Evolutionary conservation across 2,329 filamentous ascomycete species (phyloP).

Genomic region (Lecanosticta acicola): DNA sequence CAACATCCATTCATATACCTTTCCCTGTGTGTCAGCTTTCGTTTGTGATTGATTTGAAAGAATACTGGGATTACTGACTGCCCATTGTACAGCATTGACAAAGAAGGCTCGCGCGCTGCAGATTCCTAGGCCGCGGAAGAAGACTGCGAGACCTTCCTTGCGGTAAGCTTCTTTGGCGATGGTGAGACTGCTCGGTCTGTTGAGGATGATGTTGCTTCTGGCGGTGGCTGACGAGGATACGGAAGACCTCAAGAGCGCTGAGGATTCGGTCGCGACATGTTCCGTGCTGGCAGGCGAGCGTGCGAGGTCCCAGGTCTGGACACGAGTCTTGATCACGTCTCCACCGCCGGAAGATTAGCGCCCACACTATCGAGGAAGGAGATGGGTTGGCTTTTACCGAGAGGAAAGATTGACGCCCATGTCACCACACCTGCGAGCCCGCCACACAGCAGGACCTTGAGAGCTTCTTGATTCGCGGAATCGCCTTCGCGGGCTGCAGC

Average conservation of each 20-base stretch:
- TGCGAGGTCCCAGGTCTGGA: conserved; percentile 65
- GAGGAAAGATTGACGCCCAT: conserved; percentile 84
- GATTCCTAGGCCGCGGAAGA: conserved; percentile 74
- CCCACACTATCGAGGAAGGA: not conserved
- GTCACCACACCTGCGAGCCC: conserved; percentile 81
- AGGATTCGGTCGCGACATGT: conserved; percentile 8
- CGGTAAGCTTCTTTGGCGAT: conserved; percentile 63
- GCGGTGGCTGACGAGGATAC: not conserved
- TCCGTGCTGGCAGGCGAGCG: conserved; percentile 1
- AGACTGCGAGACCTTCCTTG: conserved; percentile 66
- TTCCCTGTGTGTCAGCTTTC: not conserved
- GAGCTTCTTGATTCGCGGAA: conserved; percentile 20
- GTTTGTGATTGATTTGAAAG: not conserved
- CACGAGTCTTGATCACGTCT: conserved; percentile 85
- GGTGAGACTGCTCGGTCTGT: conserved; percentile 51
- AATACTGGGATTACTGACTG: conserved; percentile 42
- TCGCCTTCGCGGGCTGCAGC: conserved; percentile 47
- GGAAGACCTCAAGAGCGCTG: conserved; percentile 11
- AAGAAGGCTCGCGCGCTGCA: conserved; percentile 84
- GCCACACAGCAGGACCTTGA: conserved; percentile 63
- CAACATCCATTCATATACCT: conserved; percentile 79
- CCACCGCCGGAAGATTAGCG: not conserved
- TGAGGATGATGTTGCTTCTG: conserved; percentile 3
- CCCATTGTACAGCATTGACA: conserved; percentile 91
- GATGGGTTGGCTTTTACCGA: conserved; percentile 38